Conservation (phyloP, 1,139 yeast species). For the Hyphopichia burtonii region DNA sequence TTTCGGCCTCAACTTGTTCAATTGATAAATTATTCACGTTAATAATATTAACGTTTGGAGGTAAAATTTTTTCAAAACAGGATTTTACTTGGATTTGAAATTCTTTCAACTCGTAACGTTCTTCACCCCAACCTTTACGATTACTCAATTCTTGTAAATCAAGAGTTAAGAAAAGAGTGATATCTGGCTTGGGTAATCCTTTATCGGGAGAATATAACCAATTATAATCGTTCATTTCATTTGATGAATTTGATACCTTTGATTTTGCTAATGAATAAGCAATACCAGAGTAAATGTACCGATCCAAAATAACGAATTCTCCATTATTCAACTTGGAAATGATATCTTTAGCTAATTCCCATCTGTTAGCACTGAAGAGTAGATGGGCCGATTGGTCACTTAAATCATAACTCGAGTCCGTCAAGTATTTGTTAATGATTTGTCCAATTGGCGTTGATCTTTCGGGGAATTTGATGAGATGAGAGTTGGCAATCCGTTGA, state of each 20-base stretch:
- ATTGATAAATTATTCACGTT: constrained; percentile 62
- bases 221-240: constrained; percentile 48
- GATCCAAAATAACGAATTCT: constrained; percentile 64
- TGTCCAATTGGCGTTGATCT: constrained; percentile 79
- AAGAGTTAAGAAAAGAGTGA: constrained; percentile 74
- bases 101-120: constrained; percentile 74
- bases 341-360: constrained; percentile 73
- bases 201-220: constrained; percentile 84
- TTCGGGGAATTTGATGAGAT: constrained; percentile 77
- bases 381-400: constrained; percentile 83
- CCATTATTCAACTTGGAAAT: constrained; percentile 50
- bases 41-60: constrained; percentile 33
- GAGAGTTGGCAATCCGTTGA: constrained; percentile 38
- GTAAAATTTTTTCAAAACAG: constrained; percentile 53
- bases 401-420: constrained; percentile 45
- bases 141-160: constrained; percentile 44
- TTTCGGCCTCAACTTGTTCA: constrained; percentile 46
- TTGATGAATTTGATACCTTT: constrained; percentile 15
- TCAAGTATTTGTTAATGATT: constrained; percentile 72
- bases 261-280: constrained; percentile 89
- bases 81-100: constrained; percentile 70
- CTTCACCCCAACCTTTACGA: constrained; percentile 88
- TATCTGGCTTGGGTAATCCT: constrained; percentile 87
- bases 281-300: constrained; percentile 90
- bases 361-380: constrained; percentile 88